Evolutionary conservation across 495 filamentous ascomycete species (phyloP).

Genomic region (Xylaria scruposa): DNA sequence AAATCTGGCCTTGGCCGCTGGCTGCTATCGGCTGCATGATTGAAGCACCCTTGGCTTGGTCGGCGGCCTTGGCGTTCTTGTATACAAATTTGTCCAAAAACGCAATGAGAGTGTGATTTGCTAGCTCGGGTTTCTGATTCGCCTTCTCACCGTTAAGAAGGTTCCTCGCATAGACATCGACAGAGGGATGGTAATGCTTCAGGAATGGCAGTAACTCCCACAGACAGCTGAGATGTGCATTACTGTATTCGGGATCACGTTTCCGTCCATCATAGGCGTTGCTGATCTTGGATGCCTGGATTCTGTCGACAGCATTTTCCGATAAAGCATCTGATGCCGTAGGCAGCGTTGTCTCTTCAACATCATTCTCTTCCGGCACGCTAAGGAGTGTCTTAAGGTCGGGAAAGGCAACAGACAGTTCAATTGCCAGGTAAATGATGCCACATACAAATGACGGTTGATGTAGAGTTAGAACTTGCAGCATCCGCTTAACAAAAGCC

Average conservation of each 20-base stretch:
- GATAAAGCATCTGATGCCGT: slow-evolving; percentile 33
- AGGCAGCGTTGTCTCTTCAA: slow-evolving; percentile 38
- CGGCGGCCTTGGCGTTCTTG: slow-evolving; percentile 78
- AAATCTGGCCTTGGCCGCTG: slow-evolving; percentile 65
- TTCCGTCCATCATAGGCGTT: slow-evolving; percentile 82
- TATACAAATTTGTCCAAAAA: slow-evolving; percentile 98
- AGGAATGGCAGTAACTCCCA: slow-evolving; percentile 90
- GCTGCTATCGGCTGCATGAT: slow-evolving; percentile 93
- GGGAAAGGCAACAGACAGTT: slow-evolving; percentile 77
- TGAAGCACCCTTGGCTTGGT: slow-evolving; percentile 71
- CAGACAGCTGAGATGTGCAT: slow-evolving; percentile 86
- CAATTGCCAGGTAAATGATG: slow-evolving; percentile 82
- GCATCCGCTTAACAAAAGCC: slow-evolving; percentile 90
- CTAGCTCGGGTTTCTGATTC: slow-evolving; percentile 86
- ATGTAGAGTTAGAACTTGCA: slow-evolving; percentile 86
- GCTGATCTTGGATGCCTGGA: slow-evolving; percentile 26
- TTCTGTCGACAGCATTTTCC: slow-evolving; percentile 15
- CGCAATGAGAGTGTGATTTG: slow-evolving; percentile 84
- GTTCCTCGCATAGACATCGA: slow-evolving; percentile 80
- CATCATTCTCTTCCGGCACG: slow-evolving; percentile 70
- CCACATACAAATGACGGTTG: slow-evolving; percentile 93
- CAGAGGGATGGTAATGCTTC: slow-evolving; percentile 90
- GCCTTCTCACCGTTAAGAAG: slow-evolving; percentile 70
- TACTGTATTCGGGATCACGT: slow-evolving; percentile 86
- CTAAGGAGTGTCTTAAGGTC: slow-evolving; percentile 75